phyloP scores from a whole-genome alignment of 805 yeast genomes.

The Nakazawaea ishiwadae region DNA sequence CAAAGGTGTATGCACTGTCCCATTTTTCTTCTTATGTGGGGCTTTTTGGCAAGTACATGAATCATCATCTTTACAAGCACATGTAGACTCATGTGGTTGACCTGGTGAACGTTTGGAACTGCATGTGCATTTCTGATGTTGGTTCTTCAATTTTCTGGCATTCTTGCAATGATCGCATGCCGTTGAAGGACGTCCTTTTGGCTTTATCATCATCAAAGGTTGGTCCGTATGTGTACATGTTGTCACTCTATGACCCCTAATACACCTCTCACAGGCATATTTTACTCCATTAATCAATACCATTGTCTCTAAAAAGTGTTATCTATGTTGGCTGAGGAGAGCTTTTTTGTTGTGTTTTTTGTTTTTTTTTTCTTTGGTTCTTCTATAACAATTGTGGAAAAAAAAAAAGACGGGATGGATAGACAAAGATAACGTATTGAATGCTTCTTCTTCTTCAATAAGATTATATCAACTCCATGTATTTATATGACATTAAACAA shows the following conservation, averaged over 20 bases:
- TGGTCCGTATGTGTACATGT: slow-evolving; percentile 91
- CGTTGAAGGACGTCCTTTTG: slow-evolving; percentile 93
- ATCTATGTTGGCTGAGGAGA: too few relatives aligned
- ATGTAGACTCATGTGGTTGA: slow-evolving; percentile 18
- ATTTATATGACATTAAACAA: too few relatives aligned
- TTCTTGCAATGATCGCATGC: slow-evolving; percentile 87
- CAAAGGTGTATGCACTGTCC: slow-evolving; percentile 3
- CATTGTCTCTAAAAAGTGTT: slow-evolving; percentile 38
- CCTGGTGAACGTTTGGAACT: slow-evolving; percentile 39
- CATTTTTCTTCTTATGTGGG: slow-evolving; percentile 15
- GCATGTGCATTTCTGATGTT: slow-evolving; percentile 70
- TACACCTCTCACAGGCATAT: slow-evolving; percentile 94
- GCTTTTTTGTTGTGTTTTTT: too few relatives aligned
- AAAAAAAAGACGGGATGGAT: too few relatives aligned
- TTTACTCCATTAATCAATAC: slow-evolving; percentile 89
- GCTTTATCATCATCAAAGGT: slow-evolving; percentile 88
- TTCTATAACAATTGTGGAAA: too few relatives aligned
- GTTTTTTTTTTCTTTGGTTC: not conserved
- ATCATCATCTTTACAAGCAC: slow-evolving; percentile 28
- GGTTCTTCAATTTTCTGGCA: slow-evolving; percentile 59
- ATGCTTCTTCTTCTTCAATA: too few relatives aligned
- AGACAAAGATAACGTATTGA: too few relatives aligned
- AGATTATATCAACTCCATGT: too few relatives aligned
- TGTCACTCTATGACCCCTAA: slow-evolving; percentile 94
- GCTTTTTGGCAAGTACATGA: slow-evolving; percentile 26